Percentiles rank a stretch among this genome's conserved stretches.
phyloP scores from a whole-genome alignment of 148 eudicot genomes.

The Pharnaceum exiguum region DNA sequence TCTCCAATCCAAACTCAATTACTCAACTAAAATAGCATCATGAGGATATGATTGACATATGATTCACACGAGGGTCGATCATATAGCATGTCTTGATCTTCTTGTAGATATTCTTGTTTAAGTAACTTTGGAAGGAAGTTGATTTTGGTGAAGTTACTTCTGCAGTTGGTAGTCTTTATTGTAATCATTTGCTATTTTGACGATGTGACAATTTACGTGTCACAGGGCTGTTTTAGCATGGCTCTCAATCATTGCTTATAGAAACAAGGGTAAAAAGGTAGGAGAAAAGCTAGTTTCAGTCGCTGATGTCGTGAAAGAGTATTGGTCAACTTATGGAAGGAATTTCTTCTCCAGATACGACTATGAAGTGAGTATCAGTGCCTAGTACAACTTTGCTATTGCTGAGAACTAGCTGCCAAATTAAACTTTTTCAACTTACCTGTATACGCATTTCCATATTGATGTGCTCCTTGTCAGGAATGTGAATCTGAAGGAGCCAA shows the following conservation, averaged over 20 bases:
- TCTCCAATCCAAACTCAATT: no score
- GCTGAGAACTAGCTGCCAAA: neutral
- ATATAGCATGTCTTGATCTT: no score
- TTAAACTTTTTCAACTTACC: neutral
- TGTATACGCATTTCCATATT: conserved; percentile 3
- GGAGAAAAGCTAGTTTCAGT: conserved; percentile 82
- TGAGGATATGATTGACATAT: no score
- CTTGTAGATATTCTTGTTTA: no score
- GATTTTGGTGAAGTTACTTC: no score
- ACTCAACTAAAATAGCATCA: no score
- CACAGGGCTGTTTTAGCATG: conserved; percentile 98
- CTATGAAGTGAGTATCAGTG: conserved; percentile 63
- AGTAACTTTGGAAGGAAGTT: no score
- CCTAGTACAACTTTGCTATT: neutral
- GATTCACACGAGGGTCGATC: no score
- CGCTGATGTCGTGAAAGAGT: conserved; percentile 83
- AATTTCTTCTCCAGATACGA: conserved; percentile 98
- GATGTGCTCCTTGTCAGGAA: conserved; percentile 46
- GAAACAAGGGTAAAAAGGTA: conserved; percentile 64
- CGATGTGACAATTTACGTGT: conserved; percentile 1
- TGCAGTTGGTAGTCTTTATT: no score
- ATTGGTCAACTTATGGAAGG: conserved; percentile 95
- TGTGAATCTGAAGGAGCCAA: conserved; percentile 99
- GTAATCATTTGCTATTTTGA: no score
- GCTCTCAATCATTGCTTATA: conserved; percentile 83